phyloP scores from a whole-genome alignment of 495 filamentous ascomycete genomes.

The Aspergillus nidulans region DNA sequence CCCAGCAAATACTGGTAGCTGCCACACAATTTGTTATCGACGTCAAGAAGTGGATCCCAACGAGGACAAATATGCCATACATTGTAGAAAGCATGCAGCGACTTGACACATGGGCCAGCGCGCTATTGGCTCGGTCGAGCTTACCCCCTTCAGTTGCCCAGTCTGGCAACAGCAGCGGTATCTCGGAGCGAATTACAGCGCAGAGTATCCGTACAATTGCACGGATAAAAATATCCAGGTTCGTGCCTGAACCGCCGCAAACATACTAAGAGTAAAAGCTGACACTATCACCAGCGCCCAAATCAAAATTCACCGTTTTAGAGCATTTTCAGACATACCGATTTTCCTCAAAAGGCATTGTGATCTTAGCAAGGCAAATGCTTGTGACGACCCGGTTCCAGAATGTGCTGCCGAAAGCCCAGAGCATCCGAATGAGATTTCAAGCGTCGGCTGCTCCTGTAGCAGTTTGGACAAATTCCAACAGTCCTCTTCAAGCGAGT shows the following conservation, averaged over 20 bases:
- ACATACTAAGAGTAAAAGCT: neutral
- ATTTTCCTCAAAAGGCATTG: constrained; percentile 57
- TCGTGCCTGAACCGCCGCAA: neutral
- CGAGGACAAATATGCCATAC: constrained; percentile 36
- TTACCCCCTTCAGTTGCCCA: constrained; percentile 34
- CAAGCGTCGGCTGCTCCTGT: constrained; percentile 31
- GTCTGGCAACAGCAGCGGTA: constrained; percentile 36
- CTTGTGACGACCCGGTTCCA: constrained; percentile 19
- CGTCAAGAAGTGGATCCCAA: constrained; percentile 38
- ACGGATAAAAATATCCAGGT: constrained; percentile 57
- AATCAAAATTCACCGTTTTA: constrained; percentile 58
- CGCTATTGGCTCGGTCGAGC: constrained; percentile 45
- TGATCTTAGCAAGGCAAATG: constrained; percentile 43
- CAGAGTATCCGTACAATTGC: constrained; percentile 51
- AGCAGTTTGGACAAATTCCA: constrained; percentile 32
- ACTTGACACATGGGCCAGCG: constrained; percentile 48
- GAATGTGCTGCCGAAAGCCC: constrained; percentile 25
- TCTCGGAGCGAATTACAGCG: constrained; percentile 42
- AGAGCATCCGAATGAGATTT: constrained; percentile 24
- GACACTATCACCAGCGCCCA: constrained; percentile 42
- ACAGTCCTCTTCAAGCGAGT: constrained; percentile 32
- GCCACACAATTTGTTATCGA: constrained; percentile 55
- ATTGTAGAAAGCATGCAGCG: constrained; percentile 54
- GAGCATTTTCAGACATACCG: constrained; percentile 57
- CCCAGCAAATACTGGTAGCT: constrained; percentile 53